Evolutionary conservation across 1,139 yeast genomes (phyloP).

Genomic region (Yamadazyma sp.): DNA sequence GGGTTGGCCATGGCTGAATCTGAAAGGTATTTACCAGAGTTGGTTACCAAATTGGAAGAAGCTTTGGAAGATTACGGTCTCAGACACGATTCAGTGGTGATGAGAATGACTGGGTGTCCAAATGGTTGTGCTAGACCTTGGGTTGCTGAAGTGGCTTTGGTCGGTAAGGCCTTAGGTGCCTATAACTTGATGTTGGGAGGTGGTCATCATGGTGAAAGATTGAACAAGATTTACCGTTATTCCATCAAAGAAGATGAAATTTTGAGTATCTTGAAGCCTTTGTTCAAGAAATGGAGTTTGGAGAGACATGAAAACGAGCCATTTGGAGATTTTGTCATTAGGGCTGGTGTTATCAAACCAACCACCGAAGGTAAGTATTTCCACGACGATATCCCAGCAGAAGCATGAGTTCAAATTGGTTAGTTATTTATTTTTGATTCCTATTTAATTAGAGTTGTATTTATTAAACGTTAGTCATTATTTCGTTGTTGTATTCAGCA

Average conservation of each 20-base stretch:
- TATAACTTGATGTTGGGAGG: conserved; percentile 96
- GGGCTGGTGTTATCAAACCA: conserved; percentile 83
- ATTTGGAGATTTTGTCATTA: conserved; percentile 89
- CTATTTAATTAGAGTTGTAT: not conserved
- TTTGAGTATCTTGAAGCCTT: conserved; percentile 69
- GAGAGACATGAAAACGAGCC: conserved; percentile 92
- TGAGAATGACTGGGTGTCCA: conserved; percentile 99
- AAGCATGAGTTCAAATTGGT: conserved; percentile 31
- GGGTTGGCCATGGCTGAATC: conserved; percentile 99
- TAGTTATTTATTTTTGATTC: conserved; percentile 6
- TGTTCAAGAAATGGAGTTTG: conserved; percentile 91
- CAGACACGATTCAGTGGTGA: conserved; percentile 90
- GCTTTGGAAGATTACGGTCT: conserved; percentile 89
- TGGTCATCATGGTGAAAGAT: conserved; percentile 90
- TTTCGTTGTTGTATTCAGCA: not conserved
- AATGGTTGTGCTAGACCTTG: conserved; percentile 99
- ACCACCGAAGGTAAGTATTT: conserved; percentile 89
- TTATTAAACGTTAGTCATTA: conserved; percentile 1
- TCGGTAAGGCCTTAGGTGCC: conserved; percentile 93
- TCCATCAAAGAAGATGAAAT: conserved; percentile 92
- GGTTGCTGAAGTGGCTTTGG: conserved; percentile 94
- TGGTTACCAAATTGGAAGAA: conserved; percentile 77
- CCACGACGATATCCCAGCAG: conserved; percentile 93
- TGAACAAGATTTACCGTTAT: conserved; percentile 86
- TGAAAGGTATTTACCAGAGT: conserved; percentile 87